Evolutionary conservation across 805 yeast genomes (phyloP), one percentile per base, ranked within the genome.

Genomic region (Monosporozyma unispora): DNA sequence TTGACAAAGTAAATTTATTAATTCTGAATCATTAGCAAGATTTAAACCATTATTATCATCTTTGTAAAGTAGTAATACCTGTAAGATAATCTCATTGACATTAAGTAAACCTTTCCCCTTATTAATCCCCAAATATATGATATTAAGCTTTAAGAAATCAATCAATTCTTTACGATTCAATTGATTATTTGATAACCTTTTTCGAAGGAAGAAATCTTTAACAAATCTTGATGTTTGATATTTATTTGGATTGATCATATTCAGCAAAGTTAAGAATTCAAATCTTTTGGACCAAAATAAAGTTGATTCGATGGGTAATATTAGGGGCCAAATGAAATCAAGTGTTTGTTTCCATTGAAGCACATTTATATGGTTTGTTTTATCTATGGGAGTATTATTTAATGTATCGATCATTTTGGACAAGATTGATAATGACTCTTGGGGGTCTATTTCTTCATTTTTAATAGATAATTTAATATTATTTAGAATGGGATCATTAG

Each of bases 301-400:
- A 3, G 49, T 40, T 2, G 54, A 45, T 6, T 51, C 51, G 8
- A 16, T 44, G 3, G 58, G 51, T 16, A 59, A 25, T 2, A 35
- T 44, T 8, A 56, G 40, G 4, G 66, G 64, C 67, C 67, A 63
- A 21, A 48, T 46, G 3, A 31, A 27, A 19, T 63, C 57, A 47
- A 63, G 61, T 1, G 50, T 28, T 10, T 25, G 23, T 25, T 44
- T 45, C 63, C 63, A 58, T 4, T 47, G 46, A 11, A 42, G 37
- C 5, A 48, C n/a, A 38, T 47, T 4, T 8, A 44, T 4, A 4
- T 11, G 25, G 21, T 16, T 18, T 9, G 11, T 11, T 18, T 29
- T 38, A 4, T 33, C 22, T 3, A 33, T 22, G 7, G 47, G n/a
- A 2, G 4, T 14, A 31, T 21, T 14, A 16, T 42, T 42, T 18